Base-by-base conservation (phyloP, 352 stramenopile species). In the Phytophthora citricola region DNA sequence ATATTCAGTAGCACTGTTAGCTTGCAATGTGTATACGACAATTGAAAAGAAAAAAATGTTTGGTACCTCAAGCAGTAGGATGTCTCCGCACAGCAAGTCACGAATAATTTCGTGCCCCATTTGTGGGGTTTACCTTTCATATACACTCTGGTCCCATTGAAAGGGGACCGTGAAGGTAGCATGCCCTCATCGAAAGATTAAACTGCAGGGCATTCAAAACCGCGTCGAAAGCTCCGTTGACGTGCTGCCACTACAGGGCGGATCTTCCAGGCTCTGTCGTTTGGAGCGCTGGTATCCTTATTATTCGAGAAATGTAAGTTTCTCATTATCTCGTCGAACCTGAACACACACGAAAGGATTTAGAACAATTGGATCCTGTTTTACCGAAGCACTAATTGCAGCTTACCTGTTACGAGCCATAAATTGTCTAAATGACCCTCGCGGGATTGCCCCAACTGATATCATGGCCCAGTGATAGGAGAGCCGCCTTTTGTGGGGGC, bases 131-230 rank as follows among this genome's bases (percentile, higher is more conserved):
- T 57, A 6, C 31, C 36, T 2, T 22, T 32, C 36, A 57, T 36
- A 36, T 27, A 57, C 12, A 26, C 12, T 9, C 20, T 5, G 3
- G 49, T 47, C 1, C 50, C 11, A 22, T 58, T 45, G 14, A 24
- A 58, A 22, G 2, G 31, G 10, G 50, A 50, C 15, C 2, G 10
- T 0, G 38, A 50, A 2, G 51, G 51, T 15, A 50, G 11, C 22
- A 58, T 50, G 11, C 24, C 51, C 40, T 58, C 51, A 31, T 58
- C 51, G 26, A 58, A 50, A 3, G 39, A 50, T 3, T 50, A 8
- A 5, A 41, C 38, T 9, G 38, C 14, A 3, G n/a, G 9, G 3
- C 29, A 12, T 4, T 20, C 43, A 20, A 24, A 56, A 20, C 32
- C 34, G 10, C 20, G 1, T 12, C 10, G 7, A n/a, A 56, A 47